These are phyloP conservation scores for Tricladium varicosporioides DNA, from an alignment of 2,329 filamentous ascomycete genomes.

Conservation along the genomic window DNA sequence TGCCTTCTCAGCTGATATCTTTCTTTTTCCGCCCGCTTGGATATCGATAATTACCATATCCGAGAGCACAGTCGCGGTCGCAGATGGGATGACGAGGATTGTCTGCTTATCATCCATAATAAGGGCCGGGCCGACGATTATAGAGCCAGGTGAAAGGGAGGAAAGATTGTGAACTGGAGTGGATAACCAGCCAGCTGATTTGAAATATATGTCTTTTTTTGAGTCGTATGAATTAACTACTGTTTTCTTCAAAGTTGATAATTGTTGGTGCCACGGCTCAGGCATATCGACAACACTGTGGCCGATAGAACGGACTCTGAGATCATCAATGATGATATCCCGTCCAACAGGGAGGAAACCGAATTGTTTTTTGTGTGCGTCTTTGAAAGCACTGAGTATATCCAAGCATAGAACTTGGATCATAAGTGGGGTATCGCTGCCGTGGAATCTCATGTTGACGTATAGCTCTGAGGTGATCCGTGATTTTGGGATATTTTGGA, in stretches of 20 bases:
- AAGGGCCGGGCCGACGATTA: constrained; percentile 74
- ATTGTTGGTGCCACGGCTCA: background rate
- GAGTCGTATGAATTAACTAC: background rate
- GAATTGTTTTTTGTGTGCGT: constrained; percentile 85
- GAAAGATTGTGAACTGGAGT: background rate
- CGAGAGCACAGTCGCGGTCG: constrained; percentile 75
- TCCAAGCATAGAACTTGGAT: constrained; percentile 77
- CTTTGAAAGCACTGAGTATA: constrained; percentile 69
- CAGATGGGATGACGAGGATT: constrained; percentile 78
- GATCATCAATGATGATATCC: constrained; percentile 84
- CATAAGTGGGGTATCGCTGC: constrained; percentile 75
- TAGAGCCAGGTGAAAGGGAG: constrained; percentile 55
- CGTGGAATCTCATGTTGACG: constrained; percentile 90
- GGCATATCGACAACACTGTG: background rate
- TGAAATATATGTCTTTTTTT: background rate
- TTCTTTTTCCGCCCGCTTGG: background rate
- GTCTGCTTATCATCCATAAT: constrained; percentile 86
- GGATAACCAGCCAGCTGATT: background rate
- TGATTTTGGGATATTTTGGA: constrained; percentile 69
- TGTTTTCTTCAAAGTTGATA: background rate
- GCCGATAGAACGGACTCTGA: constrained; percentile 80
- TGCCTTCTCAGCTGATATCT: constrained; percentile 43
- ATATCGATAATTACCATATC: constrained; percentile 47
- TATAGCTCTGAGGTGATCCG: constrained; percentile 77
- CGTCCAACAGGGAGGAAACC: constrained; percentile 73